A percentile compares a stretch with the other conserved stretches of the same genome.
Conservation (phyloP, 2,329 filamentous ascomycete genomes). For the Ophiocordyceps australis region DNA sequence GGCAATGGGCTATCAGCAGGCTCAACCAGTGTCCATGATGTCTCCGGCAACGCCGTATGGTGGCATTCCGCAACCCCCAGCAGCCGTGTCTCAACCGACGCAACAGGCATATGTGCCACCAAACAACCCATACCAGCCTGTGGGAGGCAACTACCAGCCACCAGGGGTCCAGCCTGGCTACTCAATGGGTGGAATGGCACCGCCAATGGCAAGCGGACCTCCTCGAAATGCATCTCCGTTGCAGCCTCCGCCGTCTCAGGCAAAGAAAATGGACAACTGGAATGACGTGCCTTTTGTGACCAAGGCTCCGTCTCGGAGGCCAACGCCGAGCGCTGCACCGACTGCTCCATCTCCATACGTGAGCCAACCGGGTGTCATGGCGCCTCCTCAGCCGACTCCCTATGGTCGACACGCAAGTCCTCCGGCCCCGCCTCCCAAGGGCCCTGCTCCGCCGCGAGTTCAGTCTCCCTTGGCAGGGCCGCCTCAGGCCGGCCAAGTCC, state of each 20-base stretch:
- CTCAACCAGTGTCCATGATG: slow-evolving; percentile 15
- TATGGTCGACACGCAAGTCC: slow-evolving; percentile 50
- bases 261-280: slow-evolving; percentile 65
- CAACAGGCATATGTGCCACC: slow-evolving; percentile 18
- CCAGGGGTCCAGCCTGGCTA: slow-evolving; percentile 14
- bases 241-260: slow-evolving; percentile 47
- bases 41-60: slow-evolving; percentile 12
- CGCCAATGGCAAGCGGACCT: slow-evolving; percentile 17
- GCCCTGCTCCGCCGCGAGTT: slow-evolving; percentile 47
- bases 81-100: too few species aligned
- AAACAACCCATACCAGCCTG: slow-evolving; percentile 16
- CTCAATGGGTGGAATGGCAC: slow-evolving; percentile 12
- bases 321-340: slow-evolving; percentile 52
- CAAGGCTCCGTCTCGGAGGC: slow-evolving; percentile 53
- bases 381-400: slow-evolving; percentile 38
- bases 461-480: slow-evolving; percentile 49
- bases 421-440: slow-evolving; percentile 72
- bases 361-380: slow-evolving; percentile 36
- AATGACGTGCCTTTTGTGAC: slow-evolving; percentile 85
- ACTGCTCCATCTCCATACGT: slow-evolving; percentile 66
- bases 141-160: slow-evolving; percentile 3
- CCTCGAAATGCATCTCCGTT: slow-evolving; percentile 48
- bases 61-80: slow-evolving; percentile 3
- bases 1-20: slow-evolving; percentile 26
- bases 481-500: slow-evolving; percentile 14